phyloP scores from a whole-genome alignment of 345 rosid genomes.

The Nephelium lappaceum region DNA sequence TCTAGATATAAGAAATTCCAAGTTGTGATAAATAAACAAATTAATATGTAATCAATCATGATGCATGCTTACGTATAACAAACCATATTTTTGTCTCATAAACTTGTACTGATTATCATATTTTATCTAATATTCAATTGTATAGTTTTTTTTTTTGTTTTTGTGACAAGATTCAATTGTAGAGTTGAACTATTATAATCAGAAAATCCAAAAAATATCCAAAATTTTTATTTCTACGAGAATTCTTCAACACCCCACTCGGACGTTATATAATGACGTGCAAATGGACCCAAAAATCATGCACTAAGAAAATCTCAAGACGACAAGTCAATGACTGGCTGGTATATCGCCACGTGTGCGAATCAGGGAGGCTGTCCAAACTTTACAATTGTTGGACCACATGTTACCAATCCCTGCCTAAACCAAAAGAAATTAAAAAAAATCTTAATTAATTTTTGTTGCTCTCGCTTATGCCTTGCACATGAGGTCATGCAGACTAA shows the following conservation, averaged over 20 bases:
- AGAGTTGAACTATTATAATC: not conserved
- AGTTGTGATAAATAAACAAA: not conserved
- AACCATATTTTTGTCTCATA: too few species aligned
- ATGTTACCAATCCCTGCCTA: not conserved
- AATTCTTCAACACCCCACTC: not conserved
- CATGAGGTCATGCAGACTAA: constrained; percentile 42
- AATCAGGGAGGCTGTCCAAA: too few species aligned
- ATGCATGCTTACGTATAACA: too few species aligned
- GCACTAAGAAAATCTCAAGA: constrained; percentile 21
- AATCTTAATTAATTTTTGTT: constrained; percentile 4
- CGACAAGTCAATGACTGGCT: constrained; percentile 25
- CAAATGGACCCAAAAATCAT: constrained; percentile 34
- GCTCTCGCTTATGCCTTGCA: constrained; percentile 36
- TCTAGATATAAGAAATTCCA: not conserved
- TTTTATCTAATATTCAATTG: not conserved
- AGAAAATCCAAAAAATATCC: not conserved
- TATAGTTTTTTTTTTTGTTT: too few species aligned
- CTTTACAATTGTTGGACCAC: constrained; percentile 15
- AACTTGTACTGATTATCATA: not conserved
- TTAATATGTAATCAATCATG: too few species aligned
- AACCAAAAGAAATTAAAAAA: not conserved
- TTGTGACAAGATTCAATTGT: too few species aligned
- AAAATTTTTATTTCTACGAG: not conserved
- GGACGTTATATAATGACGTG: not conserved
- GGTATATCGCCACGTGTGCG: constrained; percentile 30